Base-by-base conservation (phyloP, 2,329 filamentous ascomycete genomes). In the Fusarium sp. region DNA sequence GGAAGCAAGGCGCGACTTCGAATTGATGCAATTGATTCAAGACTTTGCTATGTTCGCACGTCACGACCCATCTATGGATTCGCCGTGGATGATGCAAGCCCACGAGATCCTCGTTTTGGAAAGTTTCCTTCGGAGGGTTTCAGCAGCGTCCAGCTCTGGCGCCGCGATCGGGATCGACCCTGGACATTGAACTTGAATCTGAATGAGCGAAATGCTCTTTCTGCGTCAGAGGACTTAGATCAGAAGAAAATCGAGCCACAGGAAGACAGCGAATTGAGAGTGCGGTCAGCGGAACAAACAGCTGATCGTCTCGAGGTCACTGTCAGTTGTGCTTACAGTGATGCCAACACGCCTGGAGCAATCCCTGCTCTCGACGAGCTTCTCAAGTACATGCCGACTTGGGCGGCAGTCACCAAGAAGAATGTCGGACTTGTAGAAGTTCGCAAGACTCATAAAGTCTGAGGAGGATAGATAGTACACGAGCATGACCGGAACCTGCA, bases 281-380 rank as follows among this genome's bases (percentile, higher is more conserved):
- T 61, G 22, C 59, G 70, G 45, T 63, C 61, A 30, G 42, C 31
- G n/a, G 54, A 51, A 2, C 44, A 51, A 47, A n/a, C 58, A 44
- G 65, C 65, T 9, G 72, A 76, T 20, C 53, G 68, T 10, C 79
- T 94, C 38, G 87, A 86, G 71, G 93, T 95, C 3, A 87, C 84
- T 38, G 90, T 95, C 3, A 87, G 91, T 22, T 98, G 96, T 82
- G 85, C 93, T 36, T 98, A 95, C 95, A 94, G 92, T 77, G 96
- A 99, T 83, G 91, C 89, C 48, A 98, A 98, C 78, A 83, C 85
- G 39, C 81, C 83, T 6, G 91, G 90, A 7, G 86, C 87, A 3
- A 95, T 98, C 53, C 95, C 95, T 0, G 95, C 95, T 2, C 88
- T 95, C 57, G 92, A 96, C 75, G 95, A 98, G 82, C 86, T 93